Conservation (phyloP, 2,329 filamentous ascomycete species). For the Pyricularia pennisetigena region DNA sequence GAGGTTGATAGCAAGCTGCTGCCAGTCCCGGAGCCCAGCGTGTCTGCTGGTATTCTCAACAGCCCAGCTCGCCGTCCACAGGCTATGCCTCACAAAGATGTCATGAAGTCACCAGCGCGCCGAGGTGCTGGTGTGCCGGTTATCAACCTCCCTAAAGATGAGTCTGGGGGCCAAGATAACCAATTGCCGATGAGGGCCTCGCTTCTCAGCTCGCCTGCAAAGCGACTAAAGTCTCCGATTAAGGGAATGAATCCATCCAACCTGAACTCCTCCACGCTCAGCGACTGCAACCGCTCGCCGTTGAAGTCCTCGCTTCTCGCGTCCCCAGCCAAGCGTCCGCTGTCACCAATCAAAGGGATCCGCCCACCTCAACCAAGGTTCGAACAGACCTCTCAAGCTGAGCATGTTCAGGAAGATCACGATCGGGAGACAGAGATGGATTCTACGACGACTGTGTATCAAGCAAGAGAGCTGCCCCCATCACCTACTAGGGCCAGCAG, state of each 20-base stretch:
- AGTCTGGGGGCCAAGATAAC: slow-evolving; percentile 14
- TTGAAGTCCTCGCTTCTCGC: slow-evolving; percentile 38
- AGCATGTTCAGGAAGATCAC: background rate
- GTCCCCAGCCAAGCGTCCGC: slow-evolving; percentile 26
- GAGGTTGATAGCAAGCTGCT: slow-evolving; percentile 15
- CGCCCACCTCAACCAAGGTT: slow-evolving; percentile 21
- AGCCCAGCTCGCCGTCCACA: slow-evolving; percentile 48
- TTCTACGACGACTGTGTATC: background rate
- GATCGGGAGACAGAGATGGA: background rate
- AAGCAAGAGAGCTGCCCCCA: background rate
- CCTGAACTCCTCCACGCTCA: slow-evolving; percentile 10
- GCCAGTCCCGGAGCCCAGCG: slow-evolving; percentile 25
- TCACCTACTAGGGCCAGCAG: slow-evolving; percentile 7
- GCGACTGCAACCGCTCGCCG: slow-evolving; percentile 21
- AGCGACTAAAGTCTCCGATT: slow-evolving; percentile 34
- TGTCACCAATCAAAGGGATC: slow-evolving; percentile 24
- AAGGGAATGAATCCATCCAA: slow-evolving; percentile 23
- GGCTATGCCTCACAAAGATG: slow-evolving; percentile 42
- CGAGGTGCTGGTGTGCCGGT: slow-evolving; percentile 31
- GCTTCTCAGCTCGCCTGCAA: slow-evolving; percentile 39
- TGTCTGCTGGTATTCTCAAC: slow-evolving; percentile 24
- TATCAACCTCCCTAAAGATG: background rate
- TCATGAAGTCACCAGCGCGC: slow-evolving; percentile 46
- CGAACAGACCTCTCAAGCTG: slow-evolving; percentile 14
- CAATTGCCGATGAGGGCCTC: slow-evolving; percentile 27